Base-by-base conservation (phyloP, 2,329 filamentous ascomycete species). In the Rhynchosporium graminicola region DNA sequence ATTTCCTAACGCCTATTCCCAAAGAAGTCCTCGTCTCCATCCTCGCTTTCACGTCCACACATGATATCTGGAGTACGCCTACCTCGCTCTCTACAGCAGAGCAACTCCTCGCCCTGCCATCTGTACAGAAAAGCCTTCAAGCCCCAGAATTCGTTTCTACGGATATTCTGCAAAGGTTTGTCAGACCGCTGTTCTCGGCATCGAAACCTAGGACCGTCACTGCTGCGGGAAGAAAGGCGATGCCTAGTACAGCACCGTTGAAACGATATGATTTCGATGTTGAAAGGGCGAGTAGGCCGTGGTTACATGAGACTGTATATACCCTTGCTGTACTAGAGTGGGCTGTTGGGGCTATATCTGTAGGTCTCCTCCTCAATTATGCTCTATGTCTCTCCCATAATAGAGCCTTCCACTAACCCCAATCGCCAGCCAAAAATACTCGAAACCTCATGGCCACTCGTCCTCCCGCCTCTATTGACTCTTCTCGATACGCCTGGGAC, bases 401-500 rank as follows among this genome's bases (percentile, higher is more conserved):
- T n/a, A 10, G 5, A 7, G n/a, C 28, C 31, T 61, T 40, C 20
- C 31, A 46, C 45, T 42, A 31, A 62, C 29, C 13, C 10, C 9
- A 28, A 26, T 10, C 38, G 28, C 13, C 40, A 84, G 80, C 67
- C 73, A 56, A 40, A 70, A 0, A 72, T 80, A 7, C 75, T 89
- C 9, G 75, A 81, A 65, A 73, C 78, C 10, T 77, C 86, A 68
- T 94, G 90, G 88, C 85, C 85, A 3, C 77, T 90, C 7, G 83
- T 89, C 63, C 82, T 87, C 1, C 91, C 91, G 0, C 85, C 88
- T 0, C 77, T 94, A 3, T 79, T 94, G 4, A 84, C 85, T 0
- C 80, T 94, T 4, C 76, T 87, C 33, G 90, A 93, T 72, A 88
- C 91, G 68, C 72, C 80, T 13, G 79, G 83, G 28, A 79, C 79